These are phyloP conservation scores for Cubamyces sp. DNA, from an alignment of 768 basidiomycete species.

Conservation along the genomic window DNA sequence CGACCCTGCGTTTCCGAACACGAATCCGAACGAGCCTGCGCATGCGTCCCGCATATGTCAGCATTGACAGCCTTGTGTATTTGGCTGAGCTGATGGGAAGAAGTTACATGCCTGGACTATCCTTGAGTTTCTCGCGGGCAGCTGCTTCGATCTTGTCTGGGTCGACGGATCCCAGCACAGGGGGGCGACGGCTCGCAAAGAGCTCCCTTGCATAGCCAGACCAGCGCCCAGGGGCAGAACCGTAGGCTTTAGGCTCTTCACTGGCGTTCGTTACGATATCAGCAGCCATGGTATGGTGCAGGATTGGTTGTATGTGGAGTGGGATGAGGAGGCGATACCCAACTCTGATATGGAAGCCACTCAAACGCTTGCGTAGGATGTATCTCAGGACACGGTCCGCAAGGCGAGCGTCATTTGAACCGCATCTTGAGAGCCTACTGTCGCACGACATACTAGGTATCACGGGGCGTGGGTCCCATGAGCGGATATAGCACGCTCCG, in stretches of 20 bases:
- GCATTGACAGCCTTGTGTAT: too few relatives aligned
- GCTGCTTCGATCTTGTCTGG: conserved; percentile 67
- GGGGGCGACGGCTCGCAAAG: conserved; percentile 30
- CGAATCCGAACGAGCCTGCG: conserved; percentile 72
- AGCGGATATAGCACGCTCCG: too few relatives aligned
- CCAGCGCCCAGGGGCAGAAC: conserved; percentile 23
- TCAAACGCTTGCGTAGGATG: too few relatives aligned
- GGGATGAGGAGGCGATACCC: too few relatives aligned
- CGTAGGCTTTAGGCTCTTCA: conserved; percentile 9
- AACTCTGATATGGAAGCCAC: too few relatives aligned
- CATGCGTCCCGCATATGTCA: neutral
- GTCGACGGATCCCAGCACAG: conserved; percentile 58
- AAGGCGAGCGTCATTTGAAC: too few relatives aligned
- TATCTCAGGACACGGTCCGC: too few relatives aligned
- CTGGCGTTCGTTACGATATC: neutral
- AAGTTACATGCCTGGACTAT: conserved; percentile 50
- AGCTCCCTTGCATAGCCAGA: conserved; percentile 31
- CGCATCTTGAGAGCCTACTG: too few relatives aligned
- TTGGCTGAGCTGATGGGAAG: neutral
- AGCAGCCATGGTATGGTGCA: neutral
- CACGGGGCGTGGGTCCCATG: too few relatives aligned
- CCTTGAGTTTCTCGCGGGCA: conserved; percentile 64
- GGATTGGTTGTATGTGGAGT: too few relatives aligned
- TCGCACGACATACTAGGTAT: too few relatives aligned
- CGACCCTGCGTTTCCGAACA: conserved; percentile 76